Conservation (phyloP, 441 rosid species). For the Flueggea neowawraea region DNA sequence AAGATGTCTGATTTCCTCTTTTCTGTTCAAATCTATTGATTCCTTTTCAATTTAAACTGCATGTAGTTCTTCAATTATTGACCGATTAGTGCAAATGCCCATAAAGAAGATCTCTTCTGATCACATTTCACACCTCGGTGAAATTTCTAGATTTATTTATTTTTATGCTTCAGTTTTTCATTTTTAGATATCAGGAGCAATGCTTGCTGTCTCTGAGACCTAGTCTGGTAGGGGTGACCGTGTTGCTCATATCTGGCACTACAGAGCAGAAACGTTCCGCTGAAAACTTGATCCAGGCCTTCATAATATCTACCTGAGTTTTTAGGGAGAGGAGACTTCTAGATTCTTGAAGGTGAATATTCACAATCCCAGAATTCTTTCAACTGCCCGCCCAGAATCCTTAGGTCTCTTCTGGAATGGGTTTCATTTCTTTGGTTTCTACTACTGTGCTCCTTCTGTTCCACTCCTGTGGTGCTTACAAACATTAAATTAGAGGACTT, state of each 20-base stretch:
- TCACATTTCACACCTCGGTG: not conserved
- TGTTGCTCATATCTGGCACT: slow-evolving; percentile 85
- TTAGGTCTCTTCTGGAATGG: slow-evolving; percentile 37
- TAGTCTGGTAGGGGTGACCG: slow-evolving; percentile 78
- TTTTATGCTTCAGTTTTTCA: slow-evolving; percentile 14
- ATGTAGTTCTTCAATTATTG: too few species aligned
- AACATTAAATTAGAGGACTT: slow-evolving; percentile 34
- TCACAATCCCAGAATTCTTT: slow-evolving; percentile 33
- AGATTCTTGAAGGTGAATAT: slow-evolving; percentile 25
- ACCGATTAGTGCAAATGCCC: too few species aligned
- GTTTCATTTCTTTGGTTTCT: slow-evolving; percentile 32
- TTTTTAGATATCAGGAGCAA: slow-evolving; percentile 94
- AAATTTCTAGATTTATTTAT: not conserved
- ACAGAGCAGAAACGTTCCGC: slow-evolving; percentile 90
- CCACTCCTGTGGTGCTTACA: slow-evolving; percentile 34
- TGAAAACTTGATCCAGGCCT: slow-evolving; percentile 96
- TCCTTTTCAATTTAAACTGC: too few species aligned
- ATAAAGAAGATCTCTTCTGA: too few species aligned
- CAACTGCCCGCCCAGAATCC: slow-evolving; percentile 33
- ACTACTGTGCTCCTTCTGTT: slow-evolving; percentile 33
- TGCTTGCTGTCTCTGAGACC: slow-evolving; percentile 83
- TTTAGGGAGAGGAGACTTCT: slow-evolving; percentile 2
- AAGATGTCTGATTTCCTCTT: too few species aligned
- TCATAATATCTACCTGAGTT: slow-evolving; percentile 82
- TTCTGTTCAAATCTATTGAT: too few species aligned